Evolutionary conservation across 176 grass and related monocot genomes (phyloP), one percentile per base, ranked within the genome.

Genomic region (Eragrostis curvula): DNA sequence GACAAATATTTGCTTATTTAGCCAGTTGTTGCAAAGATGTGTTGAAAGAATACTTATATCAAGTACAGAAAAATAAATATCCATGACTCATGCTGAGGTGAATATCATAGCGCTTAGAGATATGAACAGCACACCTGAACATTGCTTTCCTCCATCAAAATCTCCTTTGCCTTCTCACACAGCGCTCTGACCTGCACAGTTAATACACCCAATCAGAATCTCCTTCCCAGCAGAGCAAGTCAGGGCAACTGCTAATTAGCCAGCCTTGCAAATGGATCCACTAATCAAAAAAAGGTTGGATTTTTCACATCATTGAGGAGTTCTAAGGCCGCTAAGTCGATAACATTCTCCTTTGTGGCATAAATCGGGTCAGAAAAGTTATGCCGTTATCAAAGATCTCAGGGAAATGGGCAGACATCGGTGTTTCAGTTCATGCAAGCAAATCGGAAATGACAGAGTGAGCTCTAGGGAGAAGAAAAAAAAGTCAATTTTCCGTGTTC

Each of bases 131-230:
- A 11, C 90, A 97, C 96, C 84, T 98, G 93, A 67, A 96, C 93
- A 78, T 98, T 98, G 89, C 90, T 95, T 85, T 98, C 93, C 84
- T 98, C 88, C 96, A 96, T 96, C 77, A 98, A 84, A 28, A 98
- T 95, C 82, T 98, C 96, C 79, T 98, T 98, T 0, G 96, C 96
- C 93, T 98, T 98, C 56, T 96, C 93, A 59, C 96, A 98, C 14
- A 98, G 88, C 15, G 45, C 87, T 83, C 90, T 91, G 59, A 98
- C 96, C 96, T 98, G 80, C 0, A 79, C 6, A 11, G 27, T 11
- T 79, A 70, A 69, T 12, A 8, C 49, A 57, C 7, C 23, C 11
- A 16, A 56, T 80, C 20, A 78, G 68, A 68, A 56, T 16, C 32
- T 43, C 47, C 20, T 73, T 28, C 48, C 68, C 21, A 39, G 15